Conservation (phyloP, 768 basidiomycete genomes). For the Tricholoma terreum region DNA sequence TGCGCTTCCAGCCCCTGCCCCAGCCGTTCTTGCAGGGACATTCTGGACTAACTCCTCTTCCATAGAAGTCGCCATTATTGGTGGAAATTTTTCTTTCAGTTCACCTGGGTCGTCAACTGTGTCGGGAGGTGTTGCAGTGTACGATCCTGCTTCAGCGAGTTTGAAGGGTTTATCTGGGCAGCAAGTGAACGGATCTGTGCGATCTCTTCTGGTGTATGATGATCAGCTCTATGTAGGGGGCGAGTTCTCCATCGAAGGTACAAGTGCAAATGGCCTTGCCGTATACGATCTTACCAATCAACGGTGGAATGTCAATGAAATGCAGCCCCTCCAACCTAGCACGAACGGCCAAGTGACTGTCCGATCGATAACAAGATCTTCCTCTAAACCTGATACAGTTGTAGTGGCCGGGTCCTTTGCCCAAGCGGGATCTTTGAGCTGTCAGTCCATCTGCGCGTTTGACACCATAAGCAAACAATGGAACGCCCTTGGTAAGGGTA, state of each 20-base stretch:
- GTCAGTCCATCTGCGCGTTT: constrained; percentile 77
- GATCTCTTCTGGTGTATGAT: constrained; percentile 68
- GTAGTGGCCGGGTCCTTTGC: constrained; percentile 89
- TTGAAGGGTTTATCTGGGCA: constrained; percentile 56
- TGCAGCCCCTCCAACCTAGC: constrained; percentile 58
- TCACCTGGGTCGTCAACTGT: constrained; percentile 34
- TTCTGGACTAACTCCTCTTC: constrained; percentile 85
- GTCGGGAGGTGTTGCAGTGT: constrained; percentile 65
- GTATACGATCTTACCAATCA: constrained; percentile 71
- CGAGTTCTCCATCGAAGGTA: constrained; percentile 64
- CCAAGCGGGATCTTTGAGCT: constrained; percentile 70
- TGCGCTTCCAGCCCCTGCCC: constrained; percentile 56
- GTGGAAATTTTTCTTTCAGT: constrained; percentile 83
- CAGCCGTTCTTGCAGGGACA: constrained; percentile 79
- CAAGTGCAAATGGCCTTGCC: constrained; percentile 65
- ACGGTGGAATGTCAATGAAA: constrained; percentile 56
- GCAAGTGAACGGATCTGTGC: constrained; percentile 73
- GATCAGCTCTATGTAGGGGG: constrained; percentile 80
- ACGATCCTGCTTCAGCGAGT: constrained; percentile 51
- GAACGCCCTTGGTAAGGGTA: constrained; percentile 74
- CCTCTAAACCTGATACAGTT: constrained; percentile 56
- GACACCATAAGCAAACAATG: constrained; percentile 71
- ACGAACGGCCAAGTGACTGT: constrained; percentile 59
- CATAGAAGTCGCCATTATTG: constrained; percentile 69
- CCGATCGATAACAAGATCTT: constrained; percentile 64